Evolutionary conservation across 306 rosid species (phyloP).

Genomic region (Lagenaria siceraria): DNA sequence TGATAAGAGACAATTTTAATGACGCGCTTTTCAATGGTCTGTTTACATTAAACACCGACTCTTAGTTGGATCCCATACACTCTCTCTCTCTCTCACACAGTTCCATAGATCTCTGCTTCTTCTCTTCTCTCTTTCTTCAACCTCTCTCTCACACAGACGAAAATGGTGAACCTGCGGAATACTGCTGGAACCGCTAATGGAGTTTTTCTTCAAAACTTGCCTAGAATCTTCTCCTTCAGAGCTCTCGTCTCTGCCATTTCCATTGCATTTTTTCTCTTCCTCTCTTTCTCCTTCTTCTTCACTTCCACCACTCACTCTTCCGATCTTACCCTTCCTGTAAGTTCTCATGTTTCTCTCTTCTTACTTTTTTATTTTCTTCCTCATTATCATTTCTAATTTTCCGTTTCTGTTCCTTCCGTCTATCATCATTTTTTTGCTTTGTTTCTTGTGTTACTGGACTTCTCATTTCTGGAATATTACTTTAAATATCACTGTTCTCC

Average conservation of each 20-base stretch:
- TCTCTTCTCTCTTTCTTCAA: neutral
- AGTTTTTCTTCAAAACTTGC: neutral
- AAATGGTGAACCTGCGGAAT: neutral
- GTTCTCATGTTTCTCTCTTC: neutral
- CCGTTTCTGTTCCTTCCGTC: neutral
- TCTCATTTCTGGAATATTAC: constrained; percentile 5
- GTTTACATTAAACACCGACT: neutral
- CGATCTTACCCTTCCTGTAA: constrained; percentile 27
- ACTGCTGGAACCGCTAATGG: neutral
- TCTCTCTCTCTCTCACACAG: neutral
- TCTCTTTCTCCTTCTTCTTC: constrained; percentile 44
- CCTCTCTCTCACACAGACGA: neutral
- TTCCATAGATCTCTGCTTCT: neutral
- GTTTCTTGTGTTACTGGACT: neutral
- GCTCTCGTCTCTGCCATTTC: constrained; percentile 25
- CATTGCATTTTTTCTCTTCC: constrained; percentile 24
- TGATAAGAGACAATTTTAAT: neutral
- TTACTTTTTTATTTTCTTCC: neutral
- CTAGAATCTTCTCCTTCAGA: constrained; percentile 18
- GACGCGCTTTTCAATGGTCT: neutral
- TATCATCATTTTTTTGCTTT: neutral
- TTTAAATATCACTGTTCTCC: neutral
- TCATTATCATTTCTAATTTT: neutral
- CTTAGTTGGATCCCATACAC: neutral
- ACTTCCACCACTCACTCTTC: constrained; percentile 31